Conservation (phyloP, 1,139 yeast species). For the Diutina rugosa region DNA sequence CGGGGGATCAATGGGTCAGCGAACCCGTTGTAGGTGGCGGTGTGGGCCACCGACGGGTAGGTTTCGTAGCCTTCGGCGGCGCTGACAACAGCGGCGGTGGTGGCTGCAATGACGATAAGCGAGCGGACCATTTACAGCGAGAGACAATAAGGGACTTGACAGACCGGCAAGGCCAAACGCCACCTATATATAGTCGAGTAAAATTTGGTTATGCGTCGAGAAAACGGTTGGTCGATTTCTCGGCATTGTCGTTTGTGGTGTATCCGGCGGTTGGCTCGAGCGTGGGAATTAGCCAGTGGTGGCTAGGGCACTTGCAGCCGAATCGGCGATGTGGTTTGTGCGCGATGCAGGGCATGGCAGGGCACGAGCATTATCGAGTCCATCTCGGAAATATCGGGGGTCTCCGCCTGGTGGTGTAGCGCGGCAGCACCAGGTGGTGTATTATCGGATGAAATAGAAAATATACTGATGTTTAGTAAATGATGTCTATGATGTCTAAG, state of each 20-base stretch:
- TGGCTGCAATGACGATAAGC: background rate
- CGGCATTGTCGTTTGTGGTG: too few species aligned
- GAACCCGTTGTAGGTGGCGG: constrained; percentile 9
- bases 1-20: constrained; percentile 7
- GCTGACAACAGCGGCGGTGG: constrained; percentile 6
- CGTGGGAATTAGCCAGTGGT: background rate
- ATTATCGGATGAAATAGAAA: too few species aligned
- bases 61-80: constrained; percentile 5
- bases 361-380: background rate
- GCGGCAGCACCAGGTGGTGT: too few species aligned
- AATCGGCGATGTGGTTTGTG: background rate
- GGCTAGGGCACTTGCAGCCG: background rate
- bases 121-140: background rate
- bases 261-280: background rate
- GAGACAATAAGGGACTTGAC: too few species aligned
- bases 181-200: background rate
- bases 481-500: too few species aligned
- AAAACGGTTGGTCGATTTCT: too few species aligned
- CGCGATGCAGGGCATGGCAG: too few species aligned
- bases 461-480: too few species aligned
- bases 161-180: background rate
- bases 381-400: too few species aligned
- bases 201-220: background rate
- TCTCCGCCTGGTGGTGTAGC: too few species aligned
- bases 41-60: constrained; percentile 8